These are phyloP conservation scores for Russula abietina DNA, from an alignment of 768 basidiomycete genomes.

Conservation along the genomic window DNA sequence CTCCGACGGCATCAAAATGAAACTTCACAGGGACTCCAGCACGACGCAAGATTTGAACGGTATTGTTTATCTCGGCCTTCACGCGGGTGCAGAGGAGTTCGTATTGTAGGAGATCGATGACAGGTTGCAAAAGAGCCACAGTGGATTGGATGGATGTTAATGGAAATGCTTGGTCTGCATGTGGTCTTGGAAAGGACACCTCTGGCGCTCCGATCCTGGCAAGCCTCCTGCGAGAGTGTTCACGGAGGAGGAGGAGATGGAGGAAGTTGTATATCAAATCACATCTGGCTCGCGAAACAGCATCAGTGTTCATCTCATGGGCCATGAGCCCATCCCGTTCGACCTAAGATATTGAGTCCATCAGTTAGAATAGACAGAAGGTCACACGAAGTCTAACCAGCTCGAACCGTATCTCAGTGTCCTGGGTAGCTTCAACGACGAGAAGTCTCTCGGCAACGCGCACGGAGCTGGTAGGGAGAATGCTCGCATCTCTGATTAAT, in stretches of 20 bases:
- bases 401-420: constrained; percentile 63
- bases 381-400: constrained; percentile 42
- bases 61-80: constrained; percentile 49
- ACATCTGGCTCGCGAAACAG: constrained; percentile 36
- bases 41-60: constrained; percentile 41
- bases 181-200: constrained; percentile 24
- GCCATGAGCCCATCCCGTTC: constrained; percentile 26
- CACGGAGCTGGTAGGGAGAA: constrained; percentile 67
- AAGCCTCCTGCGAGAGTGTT: constrained; percentile 47
- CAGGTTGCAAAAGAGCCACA: constrained; percentile 60
- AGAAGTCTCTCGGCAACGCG: constrained; percentile 75
- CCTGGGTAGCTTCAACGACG: constrained; percentile 69
- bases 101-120: constrained; percentile 78
- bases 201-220: constrained; percentile 33
- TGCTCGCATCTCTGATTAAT: constrained; percentile 71
- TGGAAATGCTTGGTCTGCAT: constrained; percentile 20
- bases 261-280: constrained; percentile 64
- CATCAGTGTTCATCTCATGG: constrained; percentile 9
- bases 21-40: constrained; percentile 54
- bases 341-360: constrained; percentile 25
- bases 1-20: constrained; percentile 59
- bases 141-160: constrained; percentile 22
- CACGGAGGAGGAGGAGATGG: constrained; percentile 56
- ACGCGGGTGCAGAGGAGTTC: constrained; percentile 64
- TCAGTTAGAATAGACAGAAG: background rate